Base-by-base conservation (phyloP, 2,329 filamentous ascomycete species). In the Ascomycota sp. region DNA sequence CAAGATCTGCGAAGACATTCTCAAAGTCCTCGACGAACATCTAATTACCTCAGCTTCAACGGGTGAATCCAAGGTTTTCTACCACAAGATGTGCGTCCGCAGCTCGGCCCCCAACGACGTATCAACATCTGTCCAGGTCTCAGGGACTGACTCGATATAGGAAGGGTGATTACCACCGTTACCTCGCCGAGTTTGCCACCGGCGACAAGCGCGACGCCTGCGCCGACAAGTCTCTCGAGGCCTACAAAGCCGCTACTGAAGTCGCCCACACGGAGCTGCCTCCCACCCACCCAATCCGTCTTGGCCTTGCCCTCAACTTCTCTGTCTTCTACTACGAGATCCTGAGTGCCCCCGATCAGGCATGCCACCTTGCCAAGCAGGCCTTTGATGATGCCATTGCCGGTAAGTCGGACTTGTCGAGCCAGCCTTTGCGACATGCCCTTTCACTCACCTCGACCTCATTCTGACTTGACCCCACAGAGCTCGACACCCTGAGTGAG, bases 311-410 rank as follows among this genome's bases (percentile, higher is more conserved):
- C 42, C 75, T 95, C 46, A 95, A 94, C 77, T 94, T 95, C 75
- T 93, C 85, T 41, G 85, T 94, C 51, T 95, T 94, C 71, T 95
- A 95, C 76, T 98, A 98, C 59, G 89, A 98, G 74, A 98, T 95
- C 56, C 69, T 95, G 50, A 98, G 95, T 69, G 83, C 86, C 26
- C 86, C 86, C 40, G 89, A 95, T 57, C 86, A 91, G 65, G 86
- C 85, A 53, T 94, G 86, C 75, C 85, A 93, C 59, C 75, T 94
- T 44, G 86, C 86, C 59, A 95, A 95, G 75, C 86, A 95, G 68
- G 86, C 89, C 29, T 95, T 95, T 51, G 86, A 95, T 55, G 86
- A 95, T 60, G 86, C 86, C 43, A 94, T 94, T 70, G 85, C 85
- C 48, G 63, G 63, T 67, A 46, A 39, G 52, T 30, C 7, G 23